Evolutionary conservation across 2,329 filamentous ascomycete genomes (phyloP), one percentile per base, ranked within the genome.

Genomic region (Beauveria varroae): DNA sequence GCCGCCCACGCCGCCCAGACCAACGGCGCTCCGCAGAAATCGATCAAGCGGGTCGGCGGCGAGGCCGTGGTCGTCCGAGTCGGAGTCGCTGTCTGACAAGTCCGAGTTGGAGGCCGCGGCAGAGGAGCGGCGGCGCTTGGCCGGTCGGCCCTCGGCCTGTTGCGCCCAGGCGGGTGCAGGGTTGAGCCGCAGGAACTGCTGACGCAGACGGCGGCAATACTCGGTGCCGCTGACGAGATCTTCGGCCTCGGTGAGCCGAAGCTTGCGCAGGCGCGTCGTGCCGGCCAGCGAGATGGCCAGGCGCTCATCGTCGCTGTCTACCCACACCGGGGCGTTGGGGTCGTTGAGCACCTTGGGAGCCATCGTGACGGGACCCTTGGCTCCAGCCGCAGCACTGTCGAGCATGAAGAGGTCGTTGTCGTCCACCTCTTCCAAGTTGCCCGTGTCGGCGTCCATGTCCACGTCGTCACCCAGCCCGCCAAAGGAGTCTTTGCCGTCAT

Each of bases 301-400:
- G 59, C 90, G 84, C 70, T 98, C 95, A 70, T 99, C 95, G 68
- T 99, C 95, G 73, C 93, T 98, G 72, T 99, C 95, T 67, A 93
- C 86, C 95, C 95, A 99, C 1, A 86, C 90, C 3, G 87, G 81
- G 22, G 79, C 78, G 47, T 81, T 77, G 52, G 65, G 68, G 18
- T 69, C 65, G 16, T 65, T 62, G 14, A 60, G 54, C 22, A 67
- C 65, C 6, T 62, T 67, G 30, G 61, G 51, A 1, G 64, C 63
- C 26, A 68, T 63, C 22, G 68, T 66, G 47, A 65, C 40, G 20
- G 69, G 57, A 41, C 74, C 71, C 22, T 68, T 72, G n/a, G 68
- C 67, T 24, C 75, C 74, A 1, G 76, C 75, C 26, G 81, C 77
- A 46, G 84, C 86, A 1, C 87, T 83, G 72, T 97, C 92, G 65